Evolutionary conservation across 352 stramenopile species (phyloP).

Genomic region (Globisporangium okanoganense): DNA sequence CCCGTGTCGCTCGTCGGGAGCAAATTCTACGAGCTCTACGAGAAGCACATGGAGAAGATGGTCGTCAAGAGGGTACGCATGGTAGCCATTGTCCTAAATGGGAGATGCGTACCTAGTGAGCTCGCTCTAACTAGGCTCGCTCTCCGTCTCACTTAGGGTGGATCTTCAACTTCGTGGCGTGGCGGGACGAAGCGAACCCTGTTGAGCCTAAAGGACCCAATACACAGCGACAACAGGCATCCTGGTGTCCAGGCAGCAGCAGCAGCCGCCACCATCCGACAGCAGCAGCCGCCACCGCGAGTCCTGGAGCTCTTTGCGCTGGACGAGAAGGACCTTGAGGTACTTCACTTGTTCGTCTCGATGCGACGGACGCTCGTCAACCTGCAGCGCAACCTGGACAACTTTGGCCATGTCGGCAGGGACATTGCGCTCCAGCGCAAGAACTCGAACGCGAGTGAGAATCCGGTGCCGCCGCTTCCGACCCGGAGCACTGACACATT

Average conservation of each 20-base stretch:
- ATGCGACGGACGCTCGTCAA: constrained; percentile 52
- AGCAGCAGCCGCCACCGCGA: not conserved
- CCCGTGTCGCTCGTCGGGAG: constrained; percentile 65
- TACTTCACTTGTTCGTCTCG: constrained; percentile 41
- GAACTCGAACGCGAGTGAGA: constrained; percentile 13
- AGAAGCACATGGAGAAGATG: constrained; percentile 60
- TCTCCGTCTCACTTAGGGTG: constrained; percentile 22
- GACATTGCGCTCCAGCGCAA: constrained; percentile 25
- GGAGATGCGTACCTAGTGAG: not conserved
- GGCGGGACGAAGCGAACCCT: constrained; percentile 33
- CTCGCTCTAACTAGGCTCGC: not conserved
- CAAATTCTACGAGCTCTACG: constrained; percentile 72
- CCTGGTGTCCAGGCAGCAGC: not conserved
- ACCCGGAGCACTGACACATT: constrained; percentile 28
- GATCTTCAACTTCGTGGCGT: constrained; percentile 50
- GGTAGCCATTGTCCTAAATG: too few relatives aligned
- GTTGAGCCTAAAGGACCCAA: not conserved
- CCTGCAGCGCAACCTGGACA: constrained; percentile 44
- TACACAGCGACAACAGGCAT: constrained; percentile 7
- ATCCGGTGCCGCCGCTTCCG: not conserved
- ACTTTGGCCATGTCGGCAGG: constrained; percentile 26
- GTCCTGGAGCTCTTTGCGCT: constrained; percentile 30
- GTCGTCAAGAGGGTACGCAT: constrained; percentile 45
- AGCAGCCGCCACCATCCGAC: not conserved
- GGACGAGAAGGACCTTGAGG: constrained; percentile 36